These are phyloP conservation scores for Orbilia quercus DNA, from an alignment of 2,329 filamentous ascomycete genomes.

Conservation along the genomic window DNA sequence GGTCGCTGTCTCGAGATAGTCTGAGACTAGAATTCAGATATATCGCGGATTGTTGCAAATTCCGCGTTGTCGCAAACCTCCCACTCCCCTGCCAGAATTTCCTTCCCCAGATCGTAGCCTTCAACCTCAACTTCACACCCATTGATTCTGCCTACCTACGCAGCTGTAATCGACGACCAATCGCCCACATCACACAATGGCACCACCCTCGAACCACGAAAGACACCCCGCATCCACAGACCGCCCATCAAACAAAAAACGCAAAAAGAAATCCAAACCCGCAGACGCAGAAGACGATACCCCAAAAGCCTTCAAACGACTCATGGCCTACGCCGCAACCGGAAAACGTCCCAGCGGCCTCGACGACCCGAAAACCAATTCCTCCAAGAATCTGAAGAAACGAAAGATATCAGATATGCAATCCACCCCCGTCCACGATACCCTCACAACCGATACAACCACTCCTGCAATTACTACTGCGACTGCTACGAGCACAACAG, in stretches of 20 bases:
- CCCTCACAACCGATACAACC: slow-evolving; percentile 2
- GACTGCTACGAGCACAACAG: slow-evolving; percentile 60
- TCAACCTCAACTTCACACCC: slow-evolving; percentile 9
- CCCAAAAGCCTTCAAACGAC: slow-evolving; percentile 83
- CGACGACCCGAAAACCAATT: slow-evolving; percentile 71
- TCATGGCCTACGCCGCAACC: slow-evolving; percentile 80
- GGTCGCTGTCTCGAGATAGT: too few species aligned
- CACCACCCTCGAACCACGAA: slow-evolving; percentile 49
- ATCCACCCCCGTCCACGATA: slow-evolving; percentile 3
- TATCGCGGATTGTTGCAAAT: slow-evolving; percentile 47
- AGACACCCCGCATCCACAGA: slow-evolving; percentile 8
- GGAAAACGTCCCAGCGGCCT: slow-evolving; percentile 73
- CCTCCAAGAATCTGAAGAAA: slow-evolving; percentile 65
- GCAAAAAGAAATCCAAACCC: slow-evolving; percentile 22
- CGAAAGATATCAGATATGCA: slow-evolving; percentile 63
- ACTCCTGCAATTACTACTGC: slow-evolving; percentile 60
- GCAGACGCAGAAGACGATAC: slow-evolving; percentile 75
- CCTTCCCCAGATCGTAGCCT: slow-evolving; percentile 12
- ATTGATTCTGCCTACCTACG: too few species aligned
- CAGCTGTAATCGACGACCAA: background rate
- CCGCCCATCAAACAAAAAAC: slow-evolving; percentile 18
- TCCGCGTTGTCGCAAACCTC: slow-evolving; percentile 38
- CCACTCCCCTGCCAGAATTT: slow-evolving; percentile 38
- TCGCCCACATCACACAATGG: slow-evolving; percentile 19
- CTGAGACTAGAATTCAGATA: too few species aligned